Percentiles rank a stretch among this genome's conserved stretches.
These are phyloP conservation scores for Globisporangium abappressorium DNA, from an alignment of 352 stramenopile species.

Conservation along the genomic window DNA sequence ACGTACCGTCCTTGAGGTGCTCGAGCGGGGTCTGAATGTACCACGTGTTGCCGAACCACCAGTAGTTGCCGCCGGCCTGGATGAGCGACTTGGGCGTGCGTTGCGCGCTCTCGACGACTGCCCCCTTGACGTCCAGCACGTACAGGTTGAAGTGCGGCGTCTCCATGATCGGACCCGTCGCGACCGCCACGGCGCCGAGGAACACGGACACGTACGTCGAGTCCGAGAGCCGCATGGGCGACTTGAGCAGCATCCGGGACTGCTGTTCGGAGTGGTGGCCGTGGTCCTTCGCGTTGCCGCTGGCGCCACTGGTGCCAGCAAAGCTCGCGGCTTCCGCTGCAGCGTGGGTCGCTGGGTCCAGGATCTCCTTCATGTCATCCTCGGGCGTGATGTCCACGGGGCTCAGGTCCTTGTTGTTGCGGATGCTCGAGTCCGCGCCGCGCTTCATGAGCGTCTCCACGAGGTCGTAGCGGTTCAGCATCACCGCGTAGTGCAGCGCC, in stretches of 20 bases:
- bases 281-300: constrained; percentile 18
- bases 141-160: constrained; percentile 88
- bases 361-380: constrained; percentile 74
- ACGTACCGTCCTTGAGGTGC: constrained; percentile 82
- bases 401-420: constrained; percentile 68
- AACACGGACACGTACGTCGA: constrained; percentile 89
- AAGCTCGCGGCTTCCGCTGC: constrained; percentile 28
- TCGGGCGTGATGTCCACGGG: constrained; percentile 72
- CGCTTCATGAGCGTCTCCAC: constrained; percentile 87
- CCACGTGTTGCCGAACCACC: constrained; percentile 90
- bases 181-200: constrained; percentile 73
- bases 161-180: constrained; percentile 83
- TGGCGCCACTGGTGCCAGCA: constrained; percentile 15
- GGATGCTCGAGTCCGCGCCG: constrained; percentile 68
- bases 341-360: constrained; percentile 51
- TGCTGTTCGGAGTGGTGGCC: constrained; percentile 19
- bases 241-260: constrained; percentile 33
- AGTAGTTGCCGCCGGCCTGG: constrained; percentile 82
- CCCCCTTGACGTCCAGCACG: constrained; percentile 72
- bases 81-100: constrained; percentile 85
- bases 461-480: constrained; percentile 75
- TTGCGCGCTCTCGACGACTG: constrained; percentile 67
- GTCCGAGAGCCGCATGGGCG: constrained; percentile 54
- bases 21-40: constrained; percentile 83
- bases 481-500: constrained; percentile 83